Base-by-base conservation (phyloP, 2,329 filamentous ascomycete species). In the Fusarium buharicum region DNA sequence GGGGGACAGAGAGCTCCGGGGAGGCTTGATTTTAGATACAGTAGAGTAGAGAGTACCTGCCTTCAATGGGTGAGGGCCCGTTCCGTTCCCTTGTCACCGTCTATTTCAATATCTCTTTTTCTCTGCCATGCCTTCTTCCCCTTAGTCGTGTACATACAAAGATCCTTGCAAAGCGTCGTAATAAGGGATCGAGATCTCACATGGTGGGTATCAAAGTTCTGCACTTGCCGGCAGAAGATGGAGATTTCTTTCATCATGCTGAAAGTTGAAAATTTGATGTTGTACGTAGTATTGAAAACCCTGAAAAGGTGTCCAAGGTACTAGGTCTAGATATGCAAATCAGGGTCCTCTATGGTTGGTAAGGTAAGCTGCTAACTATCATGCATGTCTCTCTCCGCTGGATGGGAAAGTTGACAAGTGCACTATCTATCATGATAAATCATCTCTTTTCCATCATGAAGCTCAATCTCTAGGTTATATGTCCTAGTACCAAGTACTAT, bases 171-270 rank as follows among this genome's bases (percentile, higher is more conserved):
- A 60, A 40, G 27, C 53, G 53, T 46, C 53, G 53, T 41, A 58
- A 54, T 38, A 16, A 36, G 33, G 38, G 49, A 64, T 64, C 60
- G 59, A 64, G 59, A 64, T 64, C 55, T 59, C 31, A 22, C 34
- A 10, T 33, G 17, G 50, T 63, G 54, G 55, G 49, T 55, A 60
- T 59, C 55, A 59, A 53, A 40, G 54, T 59, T 59, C 43, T 57
- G 54, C 52, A 16, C 52, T 57, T 47, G 18, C 39, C 48, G 34
- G 22, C 36, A 31, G 33, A 45, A 45, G 30, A 61, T 61, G 58
- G 58, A 45, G 34, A 40, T 59, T 59, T 53, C 36, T 37, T 18
- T 16, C 14, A 45, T n/a, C n/a, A 64, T 63, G 59, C 41, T 31
- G 13, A 55, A 61, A 56, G 36, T 47, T 43, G 36, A 39, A 33